Evolutionary conservation across 1,139 yeast species (phyloP).

Genomic region (Sugiyamaella pinicola): DNA sequence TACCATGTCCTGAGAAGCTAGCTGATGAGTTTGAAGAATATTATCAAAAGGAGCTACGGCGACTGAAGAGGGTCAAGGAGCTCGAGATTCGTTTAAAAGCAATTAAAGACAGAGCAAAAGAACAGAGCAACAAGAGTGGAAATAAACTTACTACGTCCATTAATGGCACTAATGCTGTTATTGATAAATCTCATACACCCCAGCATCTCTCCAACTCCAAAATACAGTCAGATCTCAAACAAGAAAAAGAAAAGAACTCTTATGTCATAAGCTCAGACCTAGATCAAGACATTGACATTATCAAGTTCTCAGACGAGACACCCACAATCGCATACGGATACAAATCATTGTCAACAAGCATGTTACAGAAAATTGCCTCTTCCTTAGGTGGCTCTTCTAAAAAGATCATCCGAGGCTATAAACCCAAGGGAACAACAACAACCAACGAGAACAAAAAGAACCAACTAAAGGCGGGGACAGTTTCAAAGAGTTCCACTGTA

Average conservation of each 20-base stretch:
- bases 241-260: slow-evolving; percentile 14
- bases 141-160: too few species aligned
- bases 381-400: slow-evolving; percentile 16
- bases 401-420: slow-evolving; percentile 25
- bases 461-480: background rate
- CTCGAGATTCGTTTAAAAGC: slow-evolving; percentile 3
- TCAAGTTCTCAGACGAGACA: slow-evolving; percentile 17
- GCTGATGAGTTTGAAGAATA: slow-evolving; percentile 64
- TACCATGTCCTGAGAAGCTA: slow-evolving; percentile 57
- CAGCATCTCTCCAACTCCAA: slow-evolving; percentile 1
- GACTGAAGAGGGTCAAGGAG: slow-evolving; percentile 10
- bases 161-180: background rate
- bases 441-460: slow-evolving; percentile 16
- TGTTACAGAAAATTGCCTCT: slow-evolving; percentile 22
- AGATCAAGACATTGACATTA: slow-evolving; percentile 21
- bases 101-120: background rate
- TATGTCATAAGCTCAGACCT: slow-evolving; percentile 9
- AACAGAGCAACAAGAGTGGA: background rate
- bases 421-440: slow-evolving; percentile 18
- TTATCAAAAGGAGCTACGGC: slow-evolving; percentile 43
- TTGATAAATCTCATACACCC: background rate
- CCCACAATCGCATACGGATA: slow-evolving; percentile 15
- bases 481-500: background rate
- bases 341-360: slow-evolving; percentile 14
- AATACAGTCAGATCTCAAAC: slow-evolving; percentile 4